Evolutionary conservation across 1,284 basidiomycete genomes (phyloP), one percentile per base, ranked within the genome.

Genomic region (Sanghuangporus baumii): DNA sequence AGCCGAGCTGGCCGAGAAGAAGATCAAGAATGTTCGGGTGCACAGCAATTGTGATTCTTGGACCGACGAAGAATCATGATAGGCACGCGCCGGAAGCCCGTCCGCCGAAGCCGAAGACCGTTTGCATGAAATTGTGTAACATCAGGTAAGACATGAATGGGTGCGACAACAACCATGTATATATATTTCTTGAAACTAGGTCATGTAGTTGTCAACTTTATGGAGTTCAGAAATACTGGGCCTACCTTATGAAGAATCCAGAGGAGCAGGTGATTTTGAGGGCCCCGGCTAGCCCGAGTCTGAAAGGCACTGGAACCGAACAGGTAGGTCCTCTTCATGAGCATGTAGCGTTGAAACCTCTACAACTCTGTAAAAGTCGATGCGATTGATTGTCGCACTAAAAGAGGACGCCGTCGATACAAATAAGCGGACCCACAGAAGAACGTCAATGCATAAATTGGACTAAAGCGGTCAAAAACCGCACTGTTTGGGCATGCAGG

Each of bases 371-470:
- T 9, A 51, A 34, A 23, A 9, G 26, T 11, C 20, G 7, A 36
- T 14, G 18, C 11, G 16, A 55, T 43, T 55, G 59, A 16, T 23
- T 36, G 40, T 55, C 51, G 55, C 16, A 38, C 20, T 61, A 46
- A 52, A 34, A 31, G 26, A 31, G 26, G 26, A 31, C 34, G 52
- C 50, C 26, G 50, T 31, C 9, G 40, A 56, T n/a, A n/a, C 20
- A 43, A 41, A 36, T 26, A 48, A 36, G 40, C 41, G 60, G 60
- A 61, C 60, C 60, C 38, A 61, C 60, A 61, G 40, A 61, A 48
- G 40, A 61, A 47, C 20, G 43, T 46, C 43, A 46, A 46, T 26
- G 59, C 38, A 56, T 43, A 40, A 18, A 46, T 12, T 31, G 31
- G 20, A 34, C 14, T 23, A 46, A 46, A 43, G 23, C n/a, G 14